Evolutionary conservation across 176 grass and related monocot genomes (phyloP).

Genomic region (Elaeis guineensis): DNA sequence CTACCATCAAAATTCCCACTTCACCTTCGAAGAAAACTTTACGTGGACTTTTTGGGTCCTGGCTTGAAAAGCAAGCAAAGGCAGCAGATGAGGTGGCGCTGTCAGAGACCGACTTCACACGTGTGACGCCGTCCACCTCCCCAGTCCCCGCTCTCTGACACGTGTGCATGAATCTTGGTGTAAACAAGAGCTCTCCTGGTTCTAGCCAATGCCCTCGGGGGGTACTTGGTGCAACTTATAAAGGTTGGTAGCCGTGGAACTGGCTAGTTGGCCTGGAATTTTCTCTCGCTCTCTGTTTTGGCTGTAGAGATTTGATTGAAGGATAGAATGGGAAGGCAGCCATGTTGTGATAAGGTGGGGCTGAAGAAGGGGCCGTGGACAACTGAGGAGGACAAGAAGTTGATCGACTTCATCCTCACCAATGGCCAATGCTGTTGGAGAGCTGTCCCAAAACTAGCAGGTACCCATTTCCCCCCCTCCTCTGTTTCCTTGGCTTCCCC

Average conservation of each 20-base stretch:
- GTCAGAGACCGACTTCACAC: neutral
- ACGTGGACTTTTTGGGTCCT: no score
- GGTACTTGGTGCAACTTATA: constrained; percentile 29
- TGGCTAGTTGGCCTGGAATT: constrained; percentile 4
- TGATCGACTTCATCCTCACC: constrained; percentile 61
- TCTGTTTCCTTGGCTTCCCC: neutral
- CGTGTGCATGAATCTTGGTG: no score
- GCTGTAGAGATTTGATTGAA: neutral
- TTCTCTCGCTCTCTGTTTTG: constrained; percentile 15
- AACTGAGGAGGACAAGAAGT: constrained; percentile 64
- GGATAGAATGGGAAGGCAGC: constrained; percentile 57
- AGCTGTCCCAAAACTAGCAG: constrained; percentile 78
- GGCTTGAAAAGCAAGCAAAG: constrained; percentile 58
- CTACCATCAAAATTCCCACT: no score
- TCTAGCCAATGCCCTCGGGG: no score
- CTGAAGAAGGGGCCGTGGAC: constrained; percentile 85
- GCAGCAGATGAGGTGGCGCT: constrained; percentile 4
- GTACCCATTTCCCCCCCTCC: constrained; percentile 7
- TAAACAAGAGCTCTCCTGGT: no score
- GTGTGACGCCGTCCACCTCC: constrained; percentile 4
- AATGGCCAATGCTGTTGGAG: constrained; percentile 78
- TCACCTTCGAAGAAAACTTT: no score
- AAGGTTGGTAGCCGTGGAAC: constrained; percentile 44
- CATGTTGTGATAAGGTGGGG: constrained; percentile 83
- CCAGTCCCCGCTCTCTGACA: constrained; percentile 5